Evolutionary conservation across 352 stramenopile species (phyloP).

Genomic region (Globisporangium uncinulatum): DNA sequence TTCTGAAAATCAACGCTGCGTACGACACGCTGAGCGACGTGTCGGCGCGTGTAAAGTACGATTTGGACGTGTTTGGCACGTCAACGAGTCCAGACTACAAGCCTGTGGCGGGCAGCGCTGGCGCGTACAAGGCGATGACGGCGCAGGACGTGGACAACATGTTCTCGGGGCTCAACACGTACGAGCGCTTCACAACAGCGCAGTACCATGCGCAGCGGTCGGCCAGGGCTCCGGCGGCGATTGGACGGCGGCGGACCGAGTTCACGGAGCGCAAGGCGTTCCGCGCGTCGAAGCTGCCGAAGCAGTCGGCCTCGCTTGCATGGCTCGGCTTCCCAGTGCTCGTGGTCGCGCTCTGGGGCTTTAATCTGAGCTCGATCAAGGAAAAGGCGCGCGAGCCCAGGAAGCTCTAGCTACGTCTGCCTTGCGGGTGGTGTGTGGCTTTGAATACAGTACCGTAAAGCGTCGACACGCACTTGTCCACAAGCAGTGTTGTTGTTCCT

Average conservation of each 20-base stretch:
- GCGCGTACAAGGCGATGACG: constrained; percentile 63
- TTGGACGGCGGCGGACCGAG: constrained; percentile 52
- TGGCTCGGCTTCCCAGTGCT: constrained; percentile 59
- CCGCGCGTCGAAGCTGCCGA: constrained; percentile 52
- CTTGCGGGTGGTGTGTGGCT: too few relatives aligned
- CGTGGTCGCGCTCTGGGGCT: constrained; percentile 47
- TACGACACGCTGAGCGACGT: constrained; percentile 64
- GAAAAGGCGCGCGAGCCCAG: constrained; percentile 37
- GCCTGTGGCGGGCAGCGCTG: background rate
- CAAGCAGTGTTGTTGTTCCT: too few relatives aligned
- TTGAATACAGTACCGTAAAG: too few relatives aligned
- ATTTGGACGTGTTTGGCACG: constrained; percentile 62
- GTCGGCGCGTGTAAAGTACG: constrained; percentile 50
- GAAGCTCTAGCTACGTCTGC: constrained; percentile 19
- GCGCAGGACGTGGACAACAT: constrained; percentile 68
- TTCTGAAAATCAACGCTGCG: constrained; percentile 65
- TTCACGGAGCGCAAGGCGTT: constrained; percentile 68
- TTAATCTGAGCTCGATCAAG: constrained; percentile 55
- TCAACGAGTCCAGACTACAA: constrained; percentile 32
- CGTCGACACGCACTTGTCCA: too few relatives aligned
- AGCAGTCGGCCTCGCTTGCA: constrained; percentile 48
- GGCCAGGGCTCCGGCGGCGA: constrained; percentile 37
- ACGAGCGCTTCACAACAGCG: constrained; percentile 74
- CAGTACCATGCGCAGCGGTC: constrained; percentile 62
- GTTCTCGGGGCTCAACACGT: constrained; percentile 64